Percentiles rank a stretch among this genome's conserved stretches.
These are phyloP conservation scores for Aspergillus alliaceus DNA, from an alignment of 2,329 filamentous ascomycete species.

Conservation along the genomic window DNA sequence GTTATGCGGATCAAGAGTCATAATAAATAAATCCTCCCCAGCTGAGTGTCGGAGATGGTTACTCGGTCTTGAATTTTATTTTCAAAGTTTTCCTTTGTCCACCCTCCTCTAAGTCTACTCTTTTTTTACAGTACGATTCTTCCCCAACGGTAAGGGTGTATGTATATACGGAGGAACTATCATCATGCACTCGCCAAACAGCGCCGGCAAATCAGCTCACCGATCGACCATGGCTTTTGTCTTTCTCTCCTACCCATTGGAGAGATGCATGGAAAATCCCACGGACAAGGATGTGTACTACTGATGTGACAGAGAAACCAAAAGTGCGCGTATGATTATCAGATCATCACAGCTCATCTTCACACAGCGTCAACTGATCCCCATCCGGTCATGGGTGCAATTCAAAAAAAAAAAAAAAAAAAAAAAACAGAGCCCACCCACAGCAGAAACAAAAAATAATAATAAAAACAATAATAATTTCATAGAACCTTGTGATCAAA, in stretches of 20 bases:
- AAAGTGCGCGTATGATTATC: neutral
- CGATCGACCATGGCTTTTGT: neutral
- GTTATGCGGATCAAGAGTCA: neutral
- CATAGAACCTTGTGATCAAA: slow-evolving; percentile 12
- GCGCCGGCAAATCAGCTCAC: neutral
- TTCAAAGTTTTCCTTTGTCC: no score
- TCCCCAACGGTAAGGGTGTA: neutral
- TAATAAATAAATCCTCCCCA: neutral
- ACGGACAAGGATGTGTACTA: neutral
- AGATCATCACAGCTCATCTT: neutral
- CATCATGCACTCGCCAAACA: neutral
- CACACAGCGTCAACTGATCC: slow-evolving; percentile 2
- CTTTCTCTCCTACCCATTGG: neutral
- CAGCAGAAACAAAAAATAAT: neutral
- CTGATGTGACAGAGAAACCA: neutral
- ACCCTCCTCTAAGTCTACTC: neutral
- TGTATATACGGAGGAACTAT: neutral
- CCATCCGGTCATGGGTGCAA: neutral
- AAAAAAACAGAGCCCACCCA: neutral
- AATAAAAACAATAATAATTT: neutral
- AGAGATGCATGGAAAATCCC: neutral
- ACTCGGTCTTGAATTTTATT: neutral
- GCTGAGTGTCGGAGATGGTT: neutral
- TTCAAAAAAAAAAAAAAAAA: neutral
- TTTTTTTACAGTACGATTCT: neutral